Conservation (phyloP, 441 rosid genomes). For the Croton laevigatus region DNA sequence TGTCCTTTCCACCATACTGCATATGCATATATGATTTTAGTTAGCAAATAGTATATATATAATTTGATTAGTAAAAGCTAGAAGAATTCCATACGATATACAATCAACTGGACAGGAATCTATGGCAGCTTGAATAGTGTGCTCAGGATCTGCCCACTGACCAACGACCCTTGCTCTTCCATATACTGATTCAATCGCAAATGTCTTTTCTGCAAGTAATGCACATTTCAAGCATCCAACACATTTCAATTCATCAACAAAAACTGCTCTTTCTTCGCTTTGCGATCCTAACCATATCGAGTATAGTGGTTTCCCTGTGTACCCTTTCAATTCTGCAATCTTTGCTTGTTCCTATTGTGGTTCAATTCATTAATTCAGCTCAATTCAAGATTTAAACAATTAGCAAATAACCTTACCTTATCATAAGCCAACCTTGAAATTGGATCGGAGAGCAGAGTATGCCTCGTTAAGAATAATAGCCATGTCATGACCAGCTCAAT, state of each 20-base stretch:
- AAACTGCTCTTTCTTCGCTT: constrained; percentile 68
- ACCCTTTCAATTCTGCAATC: constrained; percentile 62
- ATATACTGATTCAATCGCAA: constrained; percentile 66
- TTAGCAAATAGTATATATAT: too few species aligned
- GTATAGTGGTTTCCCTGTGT: constrained; percentile 70
- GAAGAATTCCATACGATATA: constrained; percentile 75
- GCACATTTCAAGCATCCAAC: constrained; percentile 94
- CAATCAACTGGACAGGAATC: constrained; percentile 82
- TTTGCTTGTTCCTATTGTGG: constrained; percentile 91
- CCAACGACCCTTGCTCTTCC: constrained; percentile 92
- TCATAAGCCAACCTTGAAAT: constrained; percentile 65
- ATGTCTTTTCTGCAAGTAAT: constrained; percentile 66
- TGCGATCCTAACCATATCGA: constrained; percentile 78
- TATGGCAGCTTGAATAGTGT: constrained; percentile 71
- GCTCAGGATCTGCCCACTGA: constrained; percentile 90
- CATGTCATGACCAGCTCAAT: too few species aligned
- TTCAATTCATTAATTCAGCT: too few species aligned
- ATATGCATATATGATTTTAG: background rate
- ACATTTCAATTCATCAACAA: constrained; percentile 93
- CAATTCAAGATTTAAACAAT: too few species aligned
- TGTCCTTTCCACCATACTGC: constrained; percentile 70
- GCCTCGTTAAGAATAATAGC: constrained; percentile 64
- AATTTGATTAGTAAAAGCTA: too few species aligned
- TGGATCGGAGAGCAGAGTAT: constrained; percentile 69
- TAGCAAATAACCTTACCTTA: constrained; percentile 37